Evolutionary conservation across 441 rosid species (phyloP).

Genomic region (Syzygium malaccense): DNA sequence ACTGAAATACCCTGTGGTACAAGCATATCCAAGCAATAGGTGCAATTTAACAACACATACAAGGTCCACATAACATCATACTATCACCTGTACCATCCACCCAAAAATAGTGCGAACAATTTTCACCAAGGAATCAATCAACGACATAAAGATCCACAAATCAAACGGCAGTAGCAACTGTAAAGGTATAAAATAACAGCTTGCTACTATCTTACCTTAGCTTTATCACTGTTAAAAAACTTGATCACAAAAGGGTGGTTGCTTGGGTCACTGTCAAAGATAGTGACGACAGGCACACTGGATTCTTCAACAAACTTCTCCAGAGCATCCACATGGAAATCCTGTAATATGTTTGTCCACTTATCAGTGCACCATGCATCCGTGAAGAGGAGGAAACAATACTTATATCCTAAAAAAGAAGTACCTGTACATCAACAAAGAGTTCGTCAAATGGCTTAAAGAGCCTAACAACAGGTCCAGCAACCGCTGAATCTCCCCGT

Average conservation of each 20-base stretch:
- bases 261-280: constrained; percentile 64
- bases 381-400: neutral
- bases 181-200: neutral
- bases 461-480: constrained; percentile 83
- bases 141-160: neutral
- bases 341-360: constrained; percentile 34
- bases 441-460: constrained; percentile 97
- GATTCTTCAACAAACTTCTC: constrained; percentile 77
- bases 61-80: neutral
- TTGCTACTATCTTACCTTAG: constrained; percentile 45
- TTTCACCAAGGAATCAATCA: neutral
- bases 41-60: neutral
- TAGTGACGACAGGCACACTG: constrained; percentile 64
- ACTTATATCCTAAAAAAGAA: neutral
- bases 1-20: neutral
- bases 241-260: constrained; percentile 80
- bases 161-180: neutral
- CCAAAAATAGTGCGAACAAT: neutral
- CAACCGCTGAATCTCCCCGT: constrained; percentile 71
- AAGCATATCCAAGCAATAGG: neutral
- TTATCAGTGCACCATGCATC: neutral
- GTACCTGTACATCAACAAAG: constrained; percentile 78
- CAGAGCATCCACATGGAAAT: constrained; percentile 34
- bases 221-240: constrained; percentile 57
- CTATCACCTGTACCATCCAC: neutral